Conservation (phyloP, 352 stramenopile genomes). For the Globisporangium echinulatum region DNA sequence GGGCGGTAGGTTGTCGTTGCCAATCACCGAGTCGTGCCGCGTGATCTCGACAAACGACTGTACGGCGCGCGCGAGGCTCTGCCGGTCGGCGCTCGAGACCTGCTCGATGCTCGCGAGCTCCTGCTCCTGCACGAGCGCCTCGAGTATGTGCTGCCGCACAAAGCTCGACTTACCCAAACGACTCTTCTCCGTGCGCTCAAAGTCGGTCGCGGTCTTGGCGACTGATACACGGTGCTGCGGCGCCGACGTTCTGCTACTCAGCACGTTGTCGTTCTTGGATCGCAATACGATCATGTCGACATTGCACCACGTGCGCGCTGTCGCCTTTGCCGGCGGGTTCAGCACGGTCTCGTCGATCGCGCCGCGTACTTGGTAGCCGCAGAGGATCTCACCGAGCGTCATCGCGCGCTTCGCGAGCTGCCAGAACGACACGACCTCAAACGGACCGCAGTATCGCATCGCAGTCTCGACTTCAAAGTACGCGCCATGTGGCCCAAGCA, state of each 20-base stretch:
- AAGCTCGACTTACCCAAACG: constrained; percentile 44
- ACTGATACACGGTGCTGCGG: background rate
- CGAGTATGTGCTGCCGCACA: constrained; percentile 37
- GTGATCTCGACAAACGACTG: constrained; percentile 30
- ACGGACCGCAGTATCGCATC: constrained; percentile 42
- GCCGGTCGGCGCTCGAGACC: constrained; percentile 20
- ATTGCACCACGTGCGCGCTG: constrained; percentile 34
- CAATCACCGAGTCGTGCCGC: constrained; percentile 4
- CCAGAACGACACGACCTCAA: constrained; percentile 69
- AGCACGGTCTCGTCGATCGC: constrained; percentile 48
- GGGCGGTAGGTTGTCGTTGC: background rate
- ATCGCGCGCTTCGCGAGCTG: constrained; percentile 62
- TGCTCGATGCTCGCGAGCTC: constrained; percentile 30
- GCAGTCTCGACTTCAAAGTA: constrained; percentile 73
- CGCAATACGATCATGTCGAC: constrained; percentile 70
- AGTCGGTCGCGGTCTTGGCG: constrained; percentile 18
- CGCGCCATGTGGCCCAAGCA: constrained; percentile 58
- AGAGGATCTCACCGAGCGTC: constrained; percentile 56
- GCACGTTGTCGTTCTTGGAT: constrained; percentile 16
- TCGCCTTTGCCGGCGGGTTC: constrained; percentile 64
- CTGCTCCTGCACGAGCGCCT: constrained; percentile 47
- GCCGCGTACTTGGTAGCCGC: constrained; percentile 61
- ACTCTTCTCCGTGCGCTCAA: constrained; percentile 44
- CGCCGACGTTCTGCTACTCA: constrained; percentile 17
- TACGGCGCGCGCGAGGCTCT: constrained; percentile 24